phyloP scores from a whole-genome alignment of 768 basidiomycete species.

The Naganishia onofrii region DNA sequence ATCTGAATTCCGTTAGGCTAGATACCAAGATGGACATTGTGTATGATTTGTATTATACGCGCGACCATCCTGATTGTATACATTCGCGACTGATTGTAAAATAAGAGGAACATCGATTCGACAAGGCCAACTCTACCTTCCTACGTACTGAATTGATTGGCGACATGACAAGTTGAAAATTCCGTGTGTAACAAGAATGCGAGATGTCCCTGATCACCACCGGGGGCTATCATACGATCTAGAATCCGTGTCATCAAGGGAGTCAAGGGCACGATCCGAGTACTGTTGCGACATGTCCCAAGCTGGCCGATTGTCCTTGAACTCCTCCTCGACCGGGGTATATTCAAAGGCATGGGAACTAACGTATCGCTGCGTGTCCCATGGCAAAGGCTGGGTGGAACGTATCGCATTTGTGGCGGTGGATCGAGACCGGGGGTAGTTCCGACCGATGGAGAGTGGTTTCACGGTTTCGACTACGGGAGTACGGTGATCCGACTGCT shows the following conservation, averaged over 20 bases:
- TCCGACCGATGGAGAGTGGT: conserved; percentile 12
- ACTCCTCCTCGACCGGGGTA: not conserved
- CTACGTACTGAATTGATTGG: too few species aligned
- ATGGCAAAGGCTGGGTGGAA: not conserved
- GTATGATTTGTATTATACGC: not conserved
- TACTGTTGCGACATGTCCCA: conserved; percentile 1
- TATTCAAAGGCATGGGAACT: not conserved
- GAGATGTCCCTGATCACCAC: not conserved
- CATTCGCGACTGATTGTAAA: not conserved
- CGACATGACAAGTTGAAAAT: too few species aligned
- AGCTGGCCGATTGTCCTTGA: not conserved
- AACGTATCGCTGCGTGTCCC: not conserved
- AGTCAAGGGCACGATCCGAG: conserved; percentile 2
- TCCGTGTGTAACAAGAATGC: not conserved
- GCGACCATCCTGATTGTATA: not conserved
- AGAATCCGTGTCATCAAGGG: not conserved
- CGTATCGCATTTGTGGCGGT: not conserved
- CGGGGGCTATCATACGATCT: not conserved
- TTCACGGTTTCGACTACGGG: conserved; percentile 11
- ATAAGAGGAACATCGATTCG: not conserved
- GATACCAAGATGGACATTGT: not conserved
- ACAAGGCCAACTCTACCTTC: not conserved
- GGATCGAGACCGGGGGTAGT: conserved; percentile 10
- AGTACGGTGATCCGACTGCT: not conserved
- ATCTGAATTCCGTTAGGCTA: conserved; percentile 1